Base-by-base conservation (phyloP, 1,284 basidiomycete species). In the Laetiporus sulphureus region DNA sequence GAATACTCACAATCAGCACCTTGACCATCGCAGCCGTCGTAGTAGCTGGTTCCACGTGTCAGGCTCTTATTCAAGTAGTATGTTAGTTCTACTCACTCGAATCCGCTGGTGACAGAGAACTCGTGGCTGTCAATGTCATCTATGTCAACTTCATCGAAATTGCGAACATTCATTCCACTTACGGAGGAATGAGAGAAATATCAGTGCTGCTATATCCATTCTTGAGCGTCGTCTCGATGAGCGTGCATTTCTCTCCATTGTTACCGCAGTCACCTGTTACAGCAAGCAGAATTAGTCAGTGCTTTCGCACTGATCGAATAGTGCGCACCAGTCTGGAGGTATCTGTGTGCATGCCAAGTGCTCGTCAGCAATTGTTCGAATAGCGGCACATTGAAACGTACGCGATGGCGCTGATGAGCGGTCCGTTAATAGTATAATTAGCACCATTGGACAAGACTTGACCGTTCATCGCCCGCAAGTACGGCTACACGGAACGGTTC, bases 91-190 rank as follows among this genome's bases (percentile, higher is more conserved):
- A 58, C 36, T 25, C 10, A 37, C 36, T 24, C 36, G 42, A 69
- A 69, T n/a, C 65, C 64, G 31, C 60, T 58, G 7, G 67, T 60
- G 10, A 69, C 67, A 5, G 64, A 66, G 53, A 69, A 70, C 0
- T 51, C 38, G 32, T 62, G 38, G 21, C 39, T 36, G 23, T 23
- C 20, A 10, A 8, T n/a, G n/a, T n/a, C n/a, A 36, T 21, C 12
- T 36, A 7, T 20, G 15, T 8, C n/a, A 33, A 33, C 11, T 11
- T 16, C 16, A 16, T 7, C 18, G 7, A 11, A 33, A 10, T 33
- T 10, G 18, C 18, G 32, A 50, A 19, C 6, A 25, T 36, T n/a
- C 18, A 37, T 10, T 7, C 8, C 10, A 57, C 56, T 49, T 48
- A 42, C 57, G 58, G 51, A 16, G 52, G 39, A 23, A 57, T 54